Percentiles rank a stretch among this genome's conserved stretches.
phyloP scores from a whole-genome alignment of 2,329 filamentous ascomycete genomes.

The Rhexocercosporidium sp. region DNA sequence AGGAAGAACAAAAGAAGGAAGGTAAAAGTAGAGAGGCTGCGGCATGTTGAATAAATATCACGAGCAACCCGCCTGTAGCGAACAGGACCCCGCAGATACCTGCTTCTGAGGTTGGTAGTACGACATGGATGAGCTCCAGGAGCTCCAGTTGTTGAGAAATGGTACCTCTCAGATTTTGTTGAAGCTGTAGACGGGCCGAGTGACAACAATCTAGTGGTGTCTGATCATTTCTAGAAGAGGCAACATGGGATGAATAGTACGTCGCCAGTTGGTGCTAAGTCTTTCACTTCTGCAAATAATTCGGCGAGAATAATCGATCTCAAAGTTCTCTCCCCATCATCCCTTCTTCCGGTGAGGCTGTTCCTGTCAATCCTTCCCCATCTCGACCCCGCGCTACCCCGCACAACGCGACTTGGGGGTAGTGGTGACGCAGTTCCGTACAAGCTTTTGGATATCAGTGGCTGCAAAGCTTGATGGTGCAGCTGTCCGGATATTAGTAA shows the following conservation, averaged over 20 bases:
- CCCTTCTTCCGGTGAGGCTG: neutral
- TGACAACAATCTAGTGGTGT: neutral
- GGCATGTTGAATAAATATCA: conserved; percentile 12
- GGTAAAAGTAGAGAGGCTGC: neutral
- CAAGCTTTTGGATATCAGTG: conserved; percentile 3
- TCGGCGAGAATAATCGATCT: neutral
- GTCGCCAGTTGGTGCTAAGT: neutral
- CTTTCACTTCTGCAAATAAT: neutral
- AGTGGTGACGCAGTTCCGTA: neutral
- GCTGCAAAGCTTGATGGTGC: conserved; percentile 1
- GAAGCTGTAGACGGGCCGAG: neutral
- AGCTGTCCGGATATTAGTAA: neutral
- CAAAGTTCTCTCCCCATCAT: neutral
- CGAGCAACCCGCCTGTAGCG: neutral
- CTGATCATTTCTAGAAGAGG: conserved; percentile 5
- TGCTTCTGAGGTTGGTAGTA: neutral
- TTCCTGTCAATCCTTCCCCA: conserved; percentile 5
- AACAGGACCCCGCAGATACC: conserved; percentile 1
- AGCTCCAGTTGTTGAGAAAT: neutral
- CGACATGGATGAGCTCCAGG: neutral
- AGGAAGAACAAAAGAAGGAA: conserved; percentile 1
- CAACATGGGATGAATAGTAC: neutral
- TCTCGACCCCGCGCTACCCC: conserved; percentile 7
- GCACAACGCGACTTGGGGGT: neutral
- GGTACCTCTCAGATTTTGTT: neutral